Evolutionary conservation across 2,329 filamentous ascomycete genomes (phyloP).

Genomic region (Bimuria novae-zelandiae): DNA sequence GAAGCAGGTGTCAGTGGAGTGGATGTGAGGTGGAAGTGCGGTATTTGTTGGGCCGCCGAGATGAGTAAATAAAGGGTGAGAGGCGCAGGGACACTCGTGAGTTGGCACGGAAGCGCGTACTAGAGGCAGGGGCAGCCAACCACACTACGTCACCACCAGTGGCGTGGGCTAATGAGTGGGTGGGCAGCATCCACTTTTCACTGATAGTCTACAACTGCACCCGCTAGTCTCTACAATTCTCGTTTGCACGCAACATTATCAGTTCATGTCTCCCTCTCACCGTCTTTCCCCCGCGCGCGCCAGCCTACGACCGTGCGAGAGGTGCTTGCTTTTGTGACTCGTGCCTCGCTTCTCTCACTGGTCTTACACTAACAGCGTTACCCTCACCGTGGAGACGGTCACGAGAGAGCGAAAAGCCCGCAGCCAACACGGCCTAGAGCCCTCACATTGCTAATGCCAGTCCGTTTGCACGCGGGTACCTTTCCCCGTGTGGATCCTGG

Average conservation of each 20-base stretch:
- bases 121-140: conserved; percentile 8
- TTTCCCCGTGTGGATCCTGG: conserved; percentile 3
- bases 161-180: conserved; percentile 21
- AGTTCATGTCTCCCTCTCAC: background rate
- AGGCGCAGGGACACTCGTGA: conserved; percentile 25
- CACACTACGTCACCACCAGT: conserved; percentile 17
- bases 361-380: conserved; percentile 1
- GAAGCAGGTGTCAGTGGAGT: conserved; percentile 12
- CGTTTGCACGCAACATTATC: conserved; percentile 2
- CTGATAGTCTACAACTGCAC: conserved; percentile 5
- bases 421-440: background rate
- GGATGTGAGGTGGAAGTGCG: conserved; percentile 12
- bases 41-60: conserved; percentile 26
- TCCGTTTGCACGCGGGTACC: background rate
- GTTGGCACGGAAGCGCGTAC: conserved; percentile 30
- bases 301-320: conserved; percentile 10
- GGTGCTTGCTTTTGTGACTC: conserved; percentile 16
- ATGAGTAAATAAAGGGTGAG: conserved; percentile 26
- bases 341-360: conserved; percentile 1
- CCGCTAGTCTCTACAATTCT: background rate
- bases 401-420: conserved; percentile 6
- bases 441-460: background rate
- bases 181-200: conserved; percentile 12
- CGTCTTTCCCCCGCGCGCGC: conserved; percentile 9
- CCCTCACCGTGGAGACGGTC: background rate